Evolutionary conservation across 441 rosid genomes (phyloP), one percentile per base, ranked within the genome.

Genomic region (Corymbia calophylla): DNA sequence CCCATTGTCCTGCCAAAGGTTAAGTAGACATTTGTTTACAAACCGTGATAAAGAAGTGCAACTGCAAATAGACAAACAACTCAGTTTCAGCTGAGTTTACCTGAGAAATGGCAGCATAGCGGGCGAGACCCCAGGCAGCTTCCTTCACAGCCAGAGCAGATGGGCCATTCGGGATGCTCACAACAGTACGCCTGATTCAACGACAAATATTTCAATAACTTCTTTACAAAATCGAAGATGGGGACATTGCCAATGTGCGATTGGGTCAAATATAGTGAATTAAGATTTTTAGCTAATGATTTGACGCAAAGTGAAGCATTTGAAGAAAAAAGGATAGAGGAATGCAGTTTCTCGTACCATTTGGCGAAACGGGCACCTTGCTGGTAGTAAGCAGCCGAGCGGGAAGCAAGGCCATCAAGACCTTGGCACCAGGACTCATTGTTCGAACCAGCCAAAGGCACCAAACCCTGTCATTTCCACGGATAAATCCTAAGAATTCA

Each of bases 361-460:
- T 97, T 97, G 91, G 99, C 98, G 32, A 97, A 97, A 89, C 99
- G 99, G 92, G 99, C 99, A 88, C 99, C 99, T 92, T 96, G 99
- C 90, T 96, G 96, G 93, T 97, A 97, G 96, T 97, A 97, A 88
- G 98, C 98, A 88, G 98, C 97, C 4, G 99, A 60, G 87, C 99
- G 97, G 70, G 99, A 97, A 85, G 98, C 97, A 68, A 97, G 95
- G 68, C 98, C 98, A 87, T 97, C 99, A 8, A 97, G 98, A 92
- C 99, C 99, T 93, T 97, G 98, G 96, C 99, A 97, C 99, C 99
- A 97, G 19, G 99, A 97, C 93, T 96, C 99, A 31, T 96, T 91
- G 92, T 97, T 94, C 87, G 99, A 97, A 73, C 99, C 99, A 88
- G 88, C 88, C 8, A 97, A 95, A 17, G 99, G 99, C 87, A 97